Percentiles rank a stretch among this genome's conserved stretches.
Evolutionary conservation across 2,329 filamentous ascomycete genomes (phyloP).

Genomic region (Fusarium mundagurra): DNA sequence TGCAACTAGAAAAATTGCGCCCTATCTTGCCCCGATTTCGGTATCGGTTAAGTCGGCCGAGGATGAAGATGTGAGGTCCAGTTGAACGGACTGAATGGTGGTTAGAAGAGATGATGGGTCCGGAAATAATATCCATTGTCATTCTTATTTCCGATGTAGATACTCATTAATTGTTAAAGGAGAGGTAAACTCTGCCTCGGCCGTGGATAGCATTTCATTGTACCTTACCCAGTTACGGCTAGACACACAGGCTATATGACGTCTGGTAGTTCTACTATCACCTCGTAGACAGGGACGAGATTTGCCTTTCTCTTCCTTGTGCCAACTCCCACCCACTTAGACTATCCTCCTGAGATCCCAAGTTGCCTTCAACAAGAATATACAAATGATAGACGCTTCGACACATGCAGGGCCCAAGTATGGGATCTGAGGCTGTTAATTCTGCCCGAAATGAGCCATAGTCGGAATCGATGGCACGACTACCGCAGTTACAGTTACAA

Average conservation of each 20-base stretch:
- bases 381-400: no score
- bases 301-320: background rate
- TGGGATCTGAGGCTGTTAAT: background rate
- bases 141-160: background rate
- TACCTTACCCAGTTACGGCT: background rate
- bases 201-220: background rate
- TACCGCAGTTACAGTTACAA: background rate
- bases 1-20: conserved; percentile 25
- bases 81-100: background rate
- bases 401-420: background rate
- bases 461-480: background rate
- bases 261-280: no score
- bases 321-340: background rate
- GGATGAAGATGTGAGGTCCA: background rate
- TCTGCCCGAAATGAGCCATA: background rate
- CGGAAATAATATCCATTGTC: background rate
- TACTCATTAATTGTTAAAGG: background rate
- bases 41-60: conserved; percentile 23
- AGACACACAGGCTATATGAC: no score
- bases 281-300: background rate
- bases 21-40: conserved; percentile 22
- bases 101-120: background rate
- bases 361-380: background rate
- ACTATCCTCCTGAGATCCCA: background rate
- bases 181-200: background rate